Evolutionary conservation across 2,329 filamentous ascomycete species (phyloP).

Genomic region (Xylariaceae sp.): DNA sequence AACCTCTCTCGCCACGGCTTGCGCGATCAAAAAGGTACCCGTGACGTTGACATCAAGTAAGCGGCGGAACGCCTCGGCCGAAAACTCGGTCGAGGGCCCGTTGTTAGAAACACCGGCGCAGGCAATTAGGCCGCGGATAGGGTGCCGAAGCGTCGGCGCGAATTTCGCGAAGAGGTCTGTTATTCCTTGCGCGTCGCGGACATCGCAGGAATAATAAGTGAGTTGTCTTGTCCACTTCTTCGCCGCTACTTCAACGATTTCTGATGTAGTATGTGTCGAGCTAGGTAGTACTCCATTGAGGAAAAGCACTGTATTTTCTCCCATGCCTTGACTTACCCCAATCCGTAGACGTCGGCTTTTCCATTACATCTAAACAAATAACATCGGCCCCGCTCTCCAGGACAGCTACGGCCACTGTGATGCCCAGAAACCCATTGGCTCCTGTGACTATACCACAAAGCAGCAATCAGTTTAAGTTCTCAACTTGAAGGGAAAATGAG

Average conservation of each 20-base stretch:
- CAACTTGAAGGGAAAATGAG: neutral
- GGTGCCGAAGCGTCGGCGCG: conserved; percentile 18
- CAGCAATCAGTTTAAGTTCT: neutral
- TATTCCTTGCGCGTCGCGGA: conserved; percentile 19
- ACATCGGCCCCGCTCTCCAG: conserved; percentile 33
- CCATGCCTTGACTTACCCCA: conserved; percentile 18
- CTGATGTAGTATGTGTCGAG: neutral
- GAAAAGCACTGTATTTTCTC: neutral
- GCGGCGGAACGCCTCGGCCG: conserved; percentile 20
- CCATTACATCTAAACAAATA: conserved; percentile 28
- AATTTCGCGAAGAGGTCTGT: conserved; percentile 17
- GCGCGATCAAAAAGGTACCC: conserved; percentile 45
- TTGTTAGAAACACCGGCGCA: conserved; percentile 32
- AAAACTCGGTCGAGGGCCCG: conserved; percentile 26
- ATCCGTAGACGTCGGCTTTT: conserved; percentile 9
- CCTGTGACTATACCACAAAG: conserved; percentile 21
- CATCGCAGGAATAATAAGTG: conserved; percentile 22
- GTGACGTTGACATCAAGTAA: conserved; percentile 42
- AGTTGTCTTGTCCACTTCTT: conserved; percentile 10
- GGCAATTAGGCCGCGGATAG: conserved; percentile 30
- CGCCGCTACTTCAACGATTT: conserved; percentile 2
- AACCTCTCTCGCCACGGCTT: conserved; percentile 45
- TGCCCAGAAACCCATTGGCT: conserved; percentile 22
- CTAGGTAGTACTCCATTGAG: neutral
- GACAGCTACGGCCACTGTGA: conserved; percentile 19